Evolutionary conservation across 2,329 filamentous ascomycete species (phyloP).

Genomic region (Fusarium buxicola): DNA sequence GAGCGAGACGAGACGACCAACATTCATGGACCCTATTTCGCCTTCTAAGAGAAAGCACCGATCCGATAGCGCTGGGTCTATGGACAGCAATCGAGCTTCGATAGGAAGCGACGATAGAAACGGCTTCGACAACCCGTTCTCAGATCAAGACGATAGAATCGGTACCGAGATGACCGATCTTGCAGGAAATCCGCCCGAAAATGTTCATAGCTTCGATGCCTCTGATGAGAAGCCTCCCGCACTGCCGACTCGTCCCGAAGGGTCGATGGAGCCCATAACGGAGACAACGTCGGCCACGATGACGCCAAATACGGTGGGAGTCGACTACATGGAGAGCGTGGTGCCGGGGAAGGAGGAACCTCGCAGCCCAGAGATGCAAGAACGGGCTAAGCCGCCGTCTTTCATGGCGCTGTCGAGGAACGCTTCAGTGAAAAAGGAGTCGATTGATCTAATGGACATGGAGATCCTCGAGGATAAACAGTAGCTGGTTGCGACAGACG

Average conservation of each 20-base stretch:
- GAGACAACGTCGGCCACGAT: constrained; percentile 43
- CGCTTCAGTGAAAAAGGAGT: constrained; percentile 39
- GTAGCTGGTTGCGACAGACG: not conserved
- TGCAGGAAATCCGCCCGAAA: constrained; percentile 21
- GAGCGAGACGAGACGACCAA: constrained; percentile 29
- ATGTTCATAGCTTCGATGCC: constrained; percentile 27
- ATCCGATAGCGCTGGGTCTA: constrained; percentile 59
- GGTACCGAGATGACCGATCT: constrained; percentile 47
- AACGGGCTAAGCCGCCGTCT: constrained; percentile 49
- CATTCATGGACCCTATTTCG: constrained; percentile 56
- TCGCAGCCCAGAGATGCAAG: constrained; percentile 60
- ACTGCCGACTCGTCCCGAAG: constrained; percentile 23
- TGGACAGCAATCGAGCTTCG: constrained; percentile 60
- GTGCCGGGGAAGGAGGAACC: constrained; percentile 20
- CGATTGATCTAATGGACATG: constrained; percentile 51
- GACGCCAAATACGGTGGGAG: constrained; percentile 42
- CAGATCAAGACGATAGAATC: constrained; percentile 39
- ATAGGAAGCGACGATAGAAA: constrained; percentile 55
- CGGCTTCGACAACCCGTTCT: constrained; percentile 49
- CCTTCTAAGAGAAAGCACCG: constrained; percentile 61
- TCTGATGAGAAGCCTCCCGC: constrained; percentile 25
- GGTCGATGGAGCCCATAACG: constrained; percentile 17
- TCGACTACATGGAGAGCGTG: constrained; percentile 32
- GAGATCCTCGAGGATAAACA: constrained; percentile 48
- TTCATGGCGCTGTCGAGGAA: constrained; percentile 42